Percentiles rank a stretch among this genome's conserved stretches.
phyloP scores from a whole-genome alignment of 768 basidiomycete species.

The Steccherinum ochraceum region DNA sequence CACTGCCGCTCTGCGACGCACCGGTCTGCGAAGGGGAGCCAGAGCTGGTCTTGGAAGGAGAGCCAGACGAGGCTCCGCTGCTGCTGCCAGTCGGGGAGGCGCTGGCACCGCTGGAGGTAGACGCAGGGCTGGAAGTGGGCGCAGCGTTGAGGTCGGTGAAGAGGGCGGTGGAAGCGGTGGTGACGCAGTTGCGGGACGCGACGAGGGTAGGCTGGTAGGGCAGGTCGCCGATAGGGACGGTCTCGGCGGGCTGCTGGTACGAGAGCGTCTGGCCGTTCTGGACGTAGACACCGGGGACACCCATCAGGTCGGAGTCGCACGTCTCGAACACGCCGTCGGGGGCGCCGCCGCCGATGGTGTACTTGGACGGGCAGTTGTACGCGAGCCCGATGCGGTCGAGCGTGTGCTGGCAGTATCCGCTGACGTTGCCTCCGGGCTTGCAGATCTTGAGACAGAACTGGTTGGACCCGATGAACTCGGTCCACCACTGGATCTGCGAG shows the following conservation, averaged over 20 bases:
- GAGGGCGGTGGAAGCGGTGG: conserved; percentile 29
- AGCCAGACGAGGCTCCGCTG: not conserved
- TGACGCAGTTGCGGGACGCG: conserved; percentile 38
- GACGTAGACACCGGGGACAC: conserved; percentile 47
- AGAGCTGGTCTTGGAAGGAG: conserved; percentile 11
- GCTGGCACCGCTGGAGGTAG: conserved; percentile 9
- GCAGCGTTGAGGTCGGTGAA: conserved; percentile 24
- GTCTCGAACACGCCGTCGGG: conserved; percentile 52
- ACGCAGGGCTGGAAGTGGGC: conserved; percentile 4
- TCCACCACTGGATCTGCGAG: conserved; percentile 63
- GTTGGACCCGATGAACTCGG: conserved; percentile 65
- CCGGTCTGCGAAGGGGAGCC: conserved; percentile 6
- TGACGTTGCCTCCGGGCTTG: conserved; percentile 45
- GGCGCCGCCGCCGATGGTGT: no score
- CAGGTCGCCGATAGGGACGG: conserved; percentile 33
- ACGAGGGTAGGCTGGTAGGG: conserved; percentile 37
- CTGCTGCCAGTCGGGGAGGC: conserved; percentile 2
- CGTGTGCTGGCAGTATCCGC: conserved; percentile 59
- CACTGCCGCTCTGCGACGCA: conserved; percentile 9
- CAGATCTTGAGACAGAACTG: conserved; percentile 70
- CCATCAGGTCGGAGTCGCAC: conserved; percentile 63
- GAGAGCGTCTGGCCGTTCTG: conserved; percentile 34
- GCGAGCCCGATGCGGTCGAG: conserved; percentile 69
- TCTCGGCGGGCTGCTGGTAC: conserved; percentile 41
- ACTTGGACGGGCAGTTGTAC: conserved; percentile 66